Evolutionary conservation across 2,329 filamentous ascomycete genomes (phyloP).

Genomic region (Fusarium foetens): DNA sequence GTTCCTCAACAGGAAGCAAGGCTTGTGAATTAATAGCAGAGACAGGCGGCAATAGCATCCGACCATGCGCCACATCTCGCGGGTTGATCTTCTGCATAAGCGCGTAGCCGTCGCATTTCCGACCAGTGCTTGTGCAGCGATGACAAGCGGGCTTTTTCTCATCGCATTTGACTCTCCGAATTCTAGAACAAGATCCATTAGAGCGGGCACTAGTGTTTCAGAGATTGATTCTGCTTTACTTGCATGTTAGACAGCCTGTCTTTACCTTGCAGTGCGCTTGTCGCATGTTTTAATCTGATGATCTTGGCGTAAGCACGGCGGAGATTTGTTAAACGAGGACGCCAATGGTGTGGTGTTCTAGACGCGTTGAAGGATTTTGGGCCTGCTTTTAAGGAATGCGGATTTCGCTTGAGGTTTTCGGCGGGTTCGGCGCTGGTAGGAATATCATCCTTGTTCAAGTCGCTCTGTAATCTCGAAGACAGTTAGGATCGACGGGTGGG

Average conservation of each 20-base stretch:
- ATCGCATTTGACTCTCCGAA: slow-evolving; percentile 5
- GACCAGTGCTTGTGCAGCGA: slow-evolving; percentile 11
- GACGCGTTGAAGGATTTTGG: background rate
- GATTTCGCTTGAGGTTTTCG: background rate
- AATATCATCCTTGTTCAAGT: background rate
- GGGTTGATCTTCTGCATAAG: background rate
- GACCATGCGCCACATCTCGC: background rate
- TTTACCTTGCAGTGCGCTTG: background rate
- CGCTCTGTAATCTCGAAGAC: background rate
- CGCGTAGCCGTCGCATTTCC: slow-evolving; percentile 2
- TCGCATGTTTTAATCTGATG: background rate
- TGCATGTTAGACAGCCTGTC: background rate
- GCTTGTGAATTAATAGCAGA: background rate
- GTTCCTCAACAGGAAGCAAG: fast-evolving
- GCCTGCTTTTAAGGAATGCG: background rate
- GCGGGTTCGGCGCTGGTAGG: background rate
- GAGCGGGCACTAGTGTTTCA: background rate
- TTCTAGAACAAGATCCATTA: background rate
- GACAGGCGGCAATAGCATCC: background rate
- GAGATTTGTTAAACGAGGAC: background rate
- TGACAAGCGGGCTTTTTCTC: background rate
- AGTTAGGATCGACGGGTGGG: background rate
- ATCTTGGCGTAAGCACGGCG: background rate
- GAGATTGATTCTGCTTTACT: background rate
- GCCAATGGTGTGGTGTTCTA: background rate